These are phyloP conservation scores for Fusarium caatingaense DNA, from an alignment of 2,329 filamentous ascomycete genomes.

Conservation along the genomic window DNA sequence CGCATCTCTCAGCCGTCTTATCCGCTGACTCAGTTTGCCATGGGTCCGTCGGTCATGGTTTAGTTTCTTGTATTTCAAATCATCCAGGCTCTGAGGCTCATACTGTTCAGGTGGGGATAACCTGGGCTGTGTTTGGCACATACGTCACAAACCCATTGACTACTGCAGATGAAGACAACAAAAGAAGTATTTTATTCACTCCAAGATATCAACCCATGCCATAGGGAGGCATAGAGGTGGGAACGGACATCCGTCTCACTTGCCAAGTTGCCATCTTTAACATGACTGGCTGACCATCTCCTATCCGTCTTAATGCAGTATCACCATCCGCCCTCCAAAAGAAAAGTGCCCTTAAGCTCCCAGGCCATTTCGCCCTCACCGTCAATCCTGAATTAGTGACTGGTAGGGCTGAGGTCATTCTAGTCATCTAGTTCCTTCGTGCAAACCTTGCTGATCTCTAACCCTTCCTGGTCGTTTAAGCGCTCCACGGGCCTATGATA, in stretches of 20 bases:
- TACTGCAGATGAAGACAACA: not conserved
- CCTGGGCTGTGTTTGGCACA: not conserved
- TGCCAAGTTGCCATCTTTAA: not conserved
- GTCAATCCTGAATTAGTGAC: not conserved
- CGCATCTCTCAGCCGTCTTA: not conserved
- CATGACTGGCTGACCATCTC: not conserved
- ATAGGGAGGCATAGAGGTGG: too few relatives aligned
- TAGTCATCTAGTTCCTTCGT: not conserved
- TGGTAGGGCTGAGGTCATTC: not conserved
- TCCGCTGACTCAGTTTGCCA: not conserved
- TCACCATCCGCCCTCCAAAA: not conserved
- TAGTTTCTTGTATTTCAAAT: not conserved
- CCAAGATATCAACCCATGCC: not conserved
- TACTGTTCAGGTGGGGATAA: accelerated
- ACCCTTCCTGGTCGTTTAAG: not conserved
- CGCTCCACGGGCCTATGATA: not conserved
- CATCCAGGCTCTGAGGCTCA: not conserved
- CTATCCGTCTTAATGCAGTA: not conserved
- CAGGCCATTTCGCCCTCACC: not conserved
- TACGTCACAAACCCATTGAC: not conserved
- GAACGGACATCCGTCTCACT: not conserved
- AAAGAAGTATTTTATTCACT: not conserved
- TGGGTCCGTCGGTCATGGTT: not conserved
- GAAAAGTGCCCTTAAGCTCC: not conserved
- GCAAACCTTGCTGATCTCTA: not conserved